Base-by-base conservation (phyloP, 2,329 filamentous ascomycete species). In the Penicillium verrucosum region DNA sequence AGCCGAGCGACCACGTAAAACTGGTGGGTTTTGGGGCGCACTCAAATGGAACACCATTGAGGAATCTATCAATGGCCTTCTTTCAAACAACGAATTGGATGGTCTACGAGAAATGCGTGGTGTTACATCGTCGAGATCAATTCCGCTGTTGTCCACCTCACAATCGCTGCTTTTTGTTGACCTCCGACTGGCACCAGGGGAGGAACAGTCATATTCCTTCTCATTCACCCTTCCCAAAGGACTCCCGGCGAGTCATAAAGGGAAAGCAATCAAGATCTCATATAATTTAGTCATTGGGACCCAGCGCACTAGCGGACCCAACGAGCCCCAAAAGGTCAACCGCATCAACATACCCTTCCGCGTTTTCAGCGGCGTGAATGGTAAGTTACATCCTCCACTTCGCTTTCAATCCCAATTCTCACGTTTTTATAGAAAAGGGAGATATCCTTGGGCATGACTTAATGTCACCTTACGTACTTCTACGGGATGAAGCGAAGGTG, bases 131-230 rank as follows among this genome's bases (percentile, higher is more conserved):
- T 89, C 91, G 32, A 92, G 91, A 70, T 89, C 90, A 3, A 88
- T 99, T 42, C 94, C 94, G 0, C 79, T 99, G 45, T 81, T 99
- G n/a, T 94, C 90, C 16, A 97, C 93, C 5, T 92, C 93, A 1
- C 94, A 97, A 75, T 96, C 92, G 2, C 90, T 99, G 59, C 78
- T 99, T 12, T 99, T 99, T 72, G 94, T 99, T 51, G 92, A 99
- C 73, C 79, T 99, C 54, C 86, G 89, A 65, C 82, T 99, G 23
- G 87, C 84, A 7, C 92, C 94, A 0, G 94, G 93, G 1, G 92
- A 99, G 75, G 95, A 91, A 73, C 88, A 85, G 65, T 89, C 87
- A 46, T 99, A 89, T 68, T 90, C 89, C 48, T 99, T 97, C 72
- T 84, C 85, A 1, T 97, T 97, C 72, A 88, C 84, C 43, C 77